Conservation (phyloP, 2,329 filamentous ascomycete genomes). For the Cryphonectria radicalis region DNA sequence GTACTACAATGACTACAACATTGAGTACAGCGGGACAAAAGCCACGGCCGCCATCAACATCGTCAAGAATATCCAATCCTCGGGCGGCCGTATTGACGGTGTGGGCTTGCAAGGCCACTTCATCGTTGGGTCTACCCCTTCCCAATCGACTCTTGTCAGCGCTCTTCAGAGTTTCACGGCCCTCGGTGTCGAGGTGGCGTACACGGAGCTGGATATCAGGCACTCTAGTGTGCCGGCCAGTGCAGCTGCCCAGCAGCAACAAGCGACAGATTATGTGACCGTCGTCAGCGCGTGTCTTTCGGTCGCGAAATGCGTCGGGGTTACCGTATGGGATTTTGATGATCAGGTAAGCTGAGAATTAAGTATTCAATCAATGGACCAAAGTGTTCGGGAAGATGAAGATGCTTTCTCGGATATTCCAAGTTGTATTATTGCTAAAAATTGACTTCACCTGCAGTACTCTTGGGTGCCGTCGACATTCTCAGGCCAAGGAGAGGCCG, state of each 20-base stretch:
- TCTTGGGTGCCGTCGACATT: slow-evolving; percentile 45
- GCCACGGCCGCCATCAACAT: slow-evolving; percentile 48
- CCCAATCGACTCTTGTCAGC: slow-evolving; percentile 46
- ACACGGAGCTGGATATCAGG: slow-evolving; percentile 66
- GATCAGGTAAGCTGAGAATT: slow-evolving; percentile 37
- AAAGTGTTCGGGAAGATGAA: background rate
- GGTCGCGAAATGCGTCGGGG: slow-evolving; percentile 43
- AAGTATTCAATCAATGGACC: background rate
- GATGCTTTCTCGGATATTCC: background rate
- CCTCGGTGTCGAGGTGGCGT: slow-evolving; percentile 59
- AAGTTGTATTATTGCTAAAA: background rate
- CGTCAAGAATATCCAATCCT: slow-evolving; percentile 48
- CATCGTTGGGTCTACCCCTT: slow-evolving; percentile 55
- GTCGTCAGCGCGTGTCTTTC: slow-evolving; percentile 44
- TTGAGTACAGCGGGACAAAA: slow-evolving; percentile 57
- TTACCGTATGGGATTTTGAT: slow-evolving; percentile 48
- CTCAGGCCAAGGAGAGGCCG: slow-evolving; percentile 42
- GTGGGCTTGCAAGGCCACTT: slow-evolving; percentile 67
- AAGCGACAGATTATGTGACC: slow-evolving; percentile 51
- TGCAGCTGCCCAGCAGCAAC: slow-evolving; percentile 45
- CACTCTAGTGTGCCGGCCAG: slow-evolving; percentile 45
- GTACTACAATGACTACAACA: slow-evolving; percentile 55
- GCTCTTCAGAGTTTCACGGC: slow-evolving; percentile 55
- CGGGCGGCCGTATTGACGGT: slow-evolving; percentile 61
- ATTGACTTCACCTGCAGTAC: slow-evolving; percentile 32